Evolutionary conservation across 1,139 yeast species (phyloP), one percentile per base, ranked within the genome.

Genomic region (Hansenula lynferdii): DNA sequence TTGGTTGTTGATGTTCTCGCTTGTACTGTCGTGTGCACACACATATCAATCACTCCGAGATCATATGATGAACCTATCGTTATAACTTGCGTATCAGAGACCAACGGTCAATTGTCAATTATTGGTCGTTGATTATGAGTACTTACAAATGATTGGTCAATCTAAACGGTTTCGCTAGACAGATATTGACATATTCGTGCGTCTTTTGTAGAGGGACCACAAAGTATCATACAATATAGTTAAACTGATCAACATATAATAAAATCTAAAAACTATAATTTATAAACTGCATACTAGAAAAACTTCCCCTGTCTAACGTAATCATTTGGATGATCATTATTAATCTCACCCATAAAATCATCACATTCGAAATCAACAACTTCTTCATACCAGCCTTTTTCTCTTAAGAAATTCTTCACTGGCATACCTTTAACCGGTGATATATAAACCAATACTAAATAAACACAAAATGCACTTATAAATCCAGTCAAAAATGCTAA

Each of bases 401-500:
- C 73, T 8, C 44, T 54, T 37, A 77, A 65, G 31, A 77, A 65
- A 35, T 67, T 65, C 32, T 67, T 64, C 5, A 65, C 67, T 7
- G 85, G 84, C 34, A 64, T 52, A 25, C 89, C 92, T 23, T 69
- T 69, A 11, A 79, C 62, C 6, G 95, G 95, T 60, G 65, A 76
- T 35, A 75, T 42, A 45, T 65, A 61, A 46, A 78, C 73, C 39
- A 81, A 58, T 2, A 64, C 38, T 16, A 70, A 70, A 48, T 82
- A 81, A 8, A 74, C 62, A 2, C 69, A 31, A 46, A 70, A 69
- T 2, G 95, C 71, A 9, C 76, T 60, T 34, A 75, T 56, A 61
- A 82, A 85, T 1, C 96, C 96, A 45, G 80, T 72, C 54, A 85
- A 77, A 64, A 81, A 87, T 59, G 80, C 82, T 49, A 87, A 62